These are phyloP conservation scores for Atkinsonella texensis DNA, from an alignment of 2,329 filamentous ascomycete genomes.

Conservation along the genomic window DNA sequence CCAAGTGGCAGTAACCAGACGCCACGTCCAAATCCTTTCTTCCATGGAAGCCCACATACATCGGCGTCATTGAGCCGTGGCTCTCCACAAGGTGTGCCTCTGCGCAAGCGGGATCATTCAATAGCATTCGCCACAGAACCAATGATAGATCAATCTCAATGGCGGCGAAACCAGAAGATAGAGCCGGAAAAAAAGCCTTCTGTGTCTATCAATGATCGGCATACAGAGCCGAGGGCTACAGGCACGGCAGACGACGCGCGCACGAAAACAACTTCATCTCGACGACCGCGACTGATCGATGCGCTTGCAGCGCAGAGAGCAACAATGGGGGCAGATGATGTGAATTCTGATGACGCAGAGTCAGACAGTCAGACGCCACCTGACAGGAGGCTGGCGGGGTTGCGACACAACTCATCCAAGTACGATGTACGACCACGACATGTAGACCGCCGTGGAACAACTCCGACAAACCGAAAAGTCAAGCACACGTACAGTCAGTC, in stretches of 20 bases:
- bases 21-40: background rate
- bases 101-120: slow-evolving; percentile 5
- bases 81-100: background rate
- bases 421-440: slow-evolving; percentile 12
- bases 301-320: slow-evolving; percentile 9
- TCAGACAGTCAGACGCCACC: background rate
- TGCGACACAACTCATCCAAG: slow-evolving; percentile 1
- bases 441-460: slow-evolving; percentile 14
- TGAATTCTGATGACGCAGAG: slow-evolving; percentile 1
- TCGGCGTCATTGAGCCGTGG: background rate
- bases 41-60: background rate
- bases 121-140: slow-evolving; percentile 1
- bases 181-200: background rate
- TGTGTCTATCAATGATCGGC: background rate
- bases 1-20: background rate
- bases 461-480: slow-evolving; percentile 19
- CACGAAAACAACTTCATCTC: background rate
- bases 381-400: background rate
- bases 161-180: background rate
- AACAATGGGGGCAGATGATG: background rate
- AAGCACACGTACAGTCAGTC: slow-evolving; percentile 25
- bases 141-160: background rate
- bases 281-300: slow-evolving; percentile 10
- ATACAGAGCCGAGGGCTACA: background rate
- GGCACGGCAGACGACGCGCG: background rate